Percentiles rank a stretch among this genome's conserved stretches.
Conservation (phyloP, 768 basidiomycete genomes). For the Boletus vermiculosoides region DNA sequence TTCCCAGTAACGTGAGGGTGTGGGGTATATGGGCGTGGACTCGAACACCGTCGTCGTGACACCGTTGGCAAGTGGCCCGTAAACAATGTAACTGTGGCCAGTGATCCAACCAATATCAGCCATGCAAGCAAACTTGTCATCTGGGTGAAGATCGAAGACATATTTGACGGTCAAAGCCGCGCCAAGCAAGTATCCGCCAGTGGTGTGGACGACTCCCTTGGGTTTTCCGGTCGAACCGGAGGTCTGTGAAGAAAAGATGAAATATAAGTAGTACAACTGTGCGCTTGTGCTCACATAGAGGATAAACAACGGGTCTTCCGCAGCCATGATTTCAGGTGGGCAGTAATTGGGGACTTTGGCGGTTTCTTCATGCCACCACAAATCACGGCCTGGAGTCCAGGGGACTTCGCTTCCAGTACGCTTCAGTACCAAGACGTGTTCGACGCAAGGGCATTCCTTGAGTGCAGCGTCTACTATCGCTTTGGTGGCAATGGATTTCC, state of each 20-base stretch:
- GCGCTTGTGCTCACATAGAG: constrained; percentile 73
- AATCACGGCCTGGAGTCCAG: constrained; percentile 82
- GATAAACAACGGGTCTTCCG: constrained; percentile 98
- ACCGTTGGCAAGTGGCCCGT: constrained; percentile 88
- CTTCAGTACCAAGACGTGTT: constrained; percentile 87
- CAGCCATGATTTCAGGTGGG: constrained; percentile 79
- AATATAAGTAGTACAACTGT: not conserved
- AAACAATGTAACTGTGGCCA: constrained; percentile 95
- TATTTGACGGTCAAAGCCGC: constrained; percentile 93
- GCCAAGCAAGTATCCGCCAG: constrained; percentile 87
- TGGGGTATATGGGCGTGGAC: constrained; percentile 95
- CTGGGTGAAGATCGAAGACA: constrained; percentile 96
- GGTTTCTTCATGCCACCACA: constrained; percentile 96
- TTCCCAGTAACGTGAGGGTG: constrained; percentile 96
- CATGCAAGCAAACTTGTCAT: constrained; percentile 96
- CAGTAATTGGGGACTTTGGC: constrained; percentile 84
- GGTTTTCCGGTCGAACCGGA: constrained; percentile 95
- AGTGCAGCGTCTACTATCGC: constrained; percentile 91
- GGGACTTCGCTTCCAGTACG: constrained; percentile 82
- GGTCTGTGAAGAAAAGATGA: constrained; percentile 50
- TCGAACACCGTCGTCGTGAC: constrained; percentile 91
- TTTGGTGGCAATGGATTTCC: constrained; percentile 93
- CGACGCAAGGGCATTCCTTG: constrained; percentile 77
- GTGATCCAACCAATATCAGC: constrained; percentile 99
- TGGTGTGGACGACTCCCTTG: constrained; percentile 93